Evolutionary conservation across 2,329 filamentous ascomycete genomes (phyloP).

Genomic region (Paracoccidioides lutzii): DNA sequence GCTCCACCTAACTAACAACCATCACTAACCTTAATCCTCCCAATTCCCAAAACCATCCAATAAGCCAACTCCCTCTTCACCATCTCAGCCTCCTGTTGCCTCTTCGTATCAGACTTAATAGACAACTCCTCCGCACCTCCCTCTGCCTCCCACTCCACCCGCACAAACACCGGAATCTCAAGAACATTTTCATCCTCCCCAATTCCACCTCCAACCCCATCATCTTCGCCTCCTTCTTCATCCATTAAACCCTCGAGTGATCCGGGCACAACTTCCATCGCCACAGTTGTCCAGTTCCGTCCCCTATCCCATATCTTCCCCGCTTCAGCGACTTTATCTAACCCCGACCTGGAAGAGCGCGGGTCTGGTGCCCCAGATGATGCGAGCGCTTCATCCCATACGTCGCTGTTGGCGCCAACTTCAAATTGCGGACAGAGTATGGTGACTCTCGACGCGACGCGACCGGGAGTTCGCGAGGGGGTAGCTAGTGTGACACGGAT

Average conservation of each 20-base stretch:
- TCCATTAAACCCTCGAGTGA: slow-evolving; percentile 20
- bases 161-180: slow-evolving; percentile 89
- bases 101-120: slow-evolving; percentile 15
- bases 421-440: slow-evolving; percentile 91
- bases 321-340: slow-evolving; percentile 53
- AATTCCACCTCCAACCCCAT: slow-evolving; percentile 14
- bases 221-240: slow-evolving; percentile 15
- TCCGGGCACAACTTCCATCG: slow-evolving; percentile 72
- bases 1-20: slow-evolving; percentile 2
- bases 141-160: slow-evolving; percentile 75
- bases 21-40: slow-evolving; percentile 48
- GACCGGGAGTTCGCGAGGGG: slow-evolving; percentile 63
- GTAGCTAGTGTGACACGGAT: slow-evolving; percentile 81
- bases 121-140: slow-evolving; percentile 30
- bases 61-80: slow-evolving; percentile 85
- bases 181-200: slow-evolving; percentile 51
- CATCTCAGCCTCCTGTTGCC: slow-evolving; percentile 46
- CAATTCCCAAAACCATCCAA: slow-evolving; percentile 86
- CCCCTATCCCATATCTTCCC: slow-evolving; percentile 95
- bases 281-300: slow-evolving; percentile 87
- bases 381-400: slow-evolving; percentile 82
- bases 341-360: slow-evolving; percentile 30
- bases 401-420: slow-evolving; percentile 83
- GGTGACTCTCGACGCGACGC: slow-evolving; percentile 68
- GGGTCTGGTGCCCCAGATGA: slow-evolving; percentile 32